phyloP scores from a whole-genome alignment of 305 asterid genomes.

The Plantago rigida region DNA sequence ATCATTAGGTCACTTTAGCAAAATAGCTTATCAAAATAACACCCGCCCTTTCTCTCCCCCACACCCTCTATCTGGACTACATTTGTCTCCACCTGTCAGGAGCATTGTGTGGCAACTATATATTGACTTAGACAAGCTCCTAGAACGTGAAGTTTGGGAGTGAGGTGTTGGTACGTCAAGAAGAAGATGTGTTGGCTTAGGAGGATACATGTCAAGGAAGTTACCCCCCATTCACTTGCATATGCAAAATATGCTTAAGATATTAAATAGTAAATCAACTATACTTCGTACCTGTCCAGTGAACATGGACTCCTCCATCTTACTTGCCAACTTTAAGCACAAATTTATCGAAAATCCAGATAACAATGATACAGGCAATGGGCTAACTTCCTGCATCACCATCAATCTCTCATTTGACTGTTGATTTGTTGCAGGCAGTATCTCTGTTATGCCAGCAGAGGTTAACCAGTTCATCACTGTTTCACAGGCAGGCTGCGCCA shows the following conservation, averaged over 20 bases:
- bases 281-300: conserved; percentile 71
- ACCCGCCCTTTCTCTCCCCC: too few relatives aligned
- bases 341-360: conserved; percentile 84
- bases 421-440: conserved; percentile 60
- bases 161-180: too few relatives aligned
- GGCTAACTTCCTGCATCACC: conserved; percentile 96
- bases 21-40: background rate
- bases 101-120: too few relatives aligned
- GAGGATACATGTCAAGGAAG: too few relatives aligned
- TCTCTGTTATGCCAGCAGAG: conserved; percentile 82
- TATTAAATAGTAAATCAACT: conserved; percentile 8
- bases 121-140: too few relatives aligned
- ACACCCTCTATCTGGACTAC: too few relatives aligned
- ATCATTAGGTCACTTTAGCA: conserved; percentile 15
- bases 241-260: conserved; percentile 25
- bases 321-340: conserved; percentile 69
- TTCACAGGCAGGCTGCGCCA: conserved; percentile 96
- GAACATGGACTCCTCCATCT: conserved; percentile 89
- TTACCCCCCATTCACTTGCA: conserved; percentile 2
- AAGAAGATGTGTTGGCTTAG: too few relatives aligned
- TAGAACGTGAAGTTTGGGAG: too few relatives aligned
- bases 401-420: conserved; percentile 74
- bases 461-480: conserved; percentile 83
- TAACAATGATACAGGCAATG: conserved; percentile 71
- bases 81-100: too few relatives aligned